Evolutionary conservation across 225 moss, liverwort and hornwort genomes (phyloP).

Genomic region (Anthoceros angustus): DNA sequence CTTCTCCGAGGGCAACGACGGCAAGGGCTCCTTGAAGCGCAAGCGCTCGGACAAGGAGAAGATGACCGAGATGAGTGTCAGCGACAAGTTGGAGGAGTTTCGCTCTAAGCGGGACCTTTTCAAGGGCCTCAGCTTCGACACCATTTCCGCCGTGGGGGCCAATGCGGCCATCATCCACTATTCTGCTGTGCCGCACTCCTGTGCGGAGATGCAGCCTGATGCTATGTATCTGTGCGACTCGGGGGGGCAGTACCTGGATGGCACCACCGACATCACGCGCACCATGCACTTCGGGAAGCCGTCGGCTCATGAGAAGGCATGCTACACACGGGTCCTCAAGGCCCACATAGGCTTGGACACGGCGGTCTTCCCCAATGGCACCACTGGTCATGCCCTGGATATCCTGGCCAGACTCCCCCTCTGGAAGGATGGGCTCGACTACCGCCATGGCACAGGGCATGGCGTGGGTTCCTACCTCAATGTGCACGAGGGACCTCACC

Average conservation of each 20-base stretch:
- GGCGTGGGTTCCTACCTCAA: slow-evolving; percentile 67
- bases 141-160: slow-evolving; percentile 66
- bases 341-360: slow-evolving; percentile 67
- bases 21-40: slow-evolving; percentile 61
- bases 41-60: slow-evolving; percentile 74
- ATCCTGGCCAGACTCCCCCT: slow-evolving; percentile 68
- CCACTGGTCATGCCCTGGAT: slow-evolving; percentile 79
- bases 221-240: slow-evolving; percentile 80
- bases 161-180: slow-evolving; percentile 80
- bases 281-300: slow-evolving; percentile 84
- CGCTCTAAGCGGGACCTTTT: slow-evolving; percentile 77
- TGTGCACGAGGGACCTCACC: slow-evolving; percentile 78
- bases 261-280: slow-evolving; percentile 69
- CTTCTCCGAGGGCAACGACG: slow-evolving; percentile 71
- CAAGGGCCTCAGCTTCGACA: slow-evolving; percentile 73
- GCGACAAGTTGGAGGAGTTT: slow-evolving; percentile 55
- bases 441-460: slow-evolving; percentile 74
- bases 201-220: slow-evolving; percentile 77
- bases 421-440: slow-evolving; percentile 76
- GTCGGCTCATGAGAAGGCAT: slow-evolving; percentile 56
- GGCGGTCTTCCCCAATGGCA: slow-evolving; percentile 68
- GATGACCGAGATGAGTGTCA: slow-evolving; percentile 68
- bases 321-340: slow-evolving; percentile 68
- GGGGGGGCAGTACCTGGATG: slow-evolving; percentile 80
- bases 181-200: slow-evolving; percentile 43